Conservation (phyloP, 345 rosid species). For the Pelargonium nanum region DNA sequence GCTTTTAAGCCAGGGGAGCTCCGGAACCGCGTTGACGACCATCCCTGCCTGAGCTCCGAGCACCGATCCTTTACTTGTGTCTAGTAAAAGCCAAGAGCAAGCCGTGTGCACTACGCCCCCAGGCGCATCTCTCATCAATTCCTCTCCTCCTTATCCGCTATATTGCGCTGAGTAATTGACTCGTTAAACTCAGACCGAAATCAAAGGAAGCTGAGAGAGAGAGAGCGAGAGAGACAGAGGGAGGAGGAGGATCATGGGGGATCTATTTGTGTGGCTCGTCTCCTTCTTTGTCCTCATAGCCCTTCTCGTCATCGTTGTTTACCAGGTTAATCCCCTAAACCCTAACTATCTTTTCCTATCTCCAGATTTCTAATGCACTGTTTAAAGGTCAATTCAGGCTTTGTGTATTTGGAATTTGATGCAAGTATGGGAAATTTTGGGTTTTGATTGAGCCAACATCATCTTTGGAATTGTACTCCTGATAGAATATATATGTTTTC, state of each 20-base stretch:
- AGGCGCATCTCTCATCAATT: background rate
- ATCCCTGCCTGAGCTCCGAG: background rate
- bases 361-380: background rate
- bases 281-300: constrained; percentile 18
- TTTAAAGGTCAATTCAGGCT: background rate
- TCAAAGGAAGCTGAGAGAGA: background rate
- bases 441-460: background rate
- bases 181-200: background rate
- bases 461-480: background rate
- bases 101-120: background rate
- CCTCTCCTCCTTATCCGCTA: background rate
- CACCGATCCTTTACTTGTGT: background rate
- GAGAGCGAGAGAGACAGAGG: background rate
- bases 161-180: background rate
- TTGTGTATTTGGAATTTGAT: background rate
- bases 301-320: constrained; percentile 15
- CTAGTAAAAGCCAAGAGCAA: background rate
- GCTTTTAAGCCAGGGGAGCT: background rate
- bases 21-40: background rate
- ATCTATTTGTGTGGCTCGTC: constrained; percentile 17
- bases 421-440: background rate
- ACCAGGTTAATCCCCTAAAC: constrained; percentile 13
- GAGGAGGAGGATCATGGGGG: constrained; percentile 8
- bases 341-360: background rate
- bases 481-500: too few species aligned